phyloP scores from a whole-genome alignment of 1,139 yeast genomes.

The Kodamaea arcana region DNA sequence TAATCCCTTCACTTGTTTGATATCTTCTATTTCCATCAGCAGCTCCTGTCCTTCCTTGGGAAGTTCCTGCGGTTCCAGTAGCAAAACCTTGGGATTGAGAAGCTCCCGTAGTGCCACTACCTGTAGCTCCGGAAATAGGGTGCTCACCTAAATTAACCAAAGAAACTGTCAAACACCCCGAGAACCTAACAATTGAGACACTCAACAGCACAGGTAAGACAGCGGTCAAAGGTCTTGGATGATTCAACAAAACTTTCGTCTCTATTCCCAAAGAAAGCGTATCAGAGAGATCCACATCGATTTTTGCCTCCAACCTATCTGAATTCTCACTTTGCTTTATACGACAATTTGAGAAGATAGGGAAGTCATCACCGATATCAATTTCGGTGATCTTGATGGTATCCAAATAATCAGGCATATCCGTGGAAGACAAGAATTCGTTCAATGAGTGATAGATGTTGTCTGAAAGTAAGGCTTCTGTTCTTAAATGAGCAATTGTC shows the following conservation, averaged over 20 bases:
- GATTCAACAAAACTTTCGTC: constrained; percentile 74
- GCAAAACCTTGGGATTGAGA: too few species aligned
- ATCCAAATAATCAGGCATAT: constrained; percentile 77
- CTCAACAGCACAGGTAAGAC: constrained; percentile 77
- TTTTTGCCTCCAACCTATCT: constrained; percentile 78
- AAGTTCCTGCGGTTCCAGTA: too few species aligned
- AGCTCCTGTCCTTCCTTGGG: too few species aligned
- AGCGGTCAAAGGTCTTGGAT: constrained; percentile 83
- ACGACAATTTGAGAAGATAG: constrained; percentile 90
- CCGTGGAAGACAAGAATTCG: constrained; percentile 46
- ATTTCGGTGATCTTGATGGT: constrained; percentile 77
- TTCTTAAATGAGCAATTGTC: constrained; percentile 77
- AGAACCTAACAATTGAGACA: constrained; percentile 85
- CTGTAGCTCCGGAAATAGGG: constrained; percentile 17
- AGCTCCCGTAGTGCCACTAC: neutral
- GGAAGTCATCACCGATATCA: constrained; percentile 93
- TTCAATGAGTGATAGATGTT: constrained; percentile 78
- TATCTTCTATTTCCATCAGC: constrained; percentile 1
- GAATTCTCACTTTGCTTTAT: constrained; percentile 52
- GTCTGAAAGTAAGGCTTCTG: constrained; percentile 80
- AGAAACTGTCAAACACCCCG: constrained; percentile 88
- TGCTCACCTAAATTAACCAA: constrained; percentile 51
- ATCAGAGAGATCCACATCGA: constrained; percentile 90
- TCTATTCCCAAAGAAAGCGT: constrained; percentile 87
- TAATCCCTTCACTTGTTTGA: constrained; percentile 17